Conservation (phyloP, 1,284 basidiomycete species). For the Ceratobasidium sp. region DNA sequence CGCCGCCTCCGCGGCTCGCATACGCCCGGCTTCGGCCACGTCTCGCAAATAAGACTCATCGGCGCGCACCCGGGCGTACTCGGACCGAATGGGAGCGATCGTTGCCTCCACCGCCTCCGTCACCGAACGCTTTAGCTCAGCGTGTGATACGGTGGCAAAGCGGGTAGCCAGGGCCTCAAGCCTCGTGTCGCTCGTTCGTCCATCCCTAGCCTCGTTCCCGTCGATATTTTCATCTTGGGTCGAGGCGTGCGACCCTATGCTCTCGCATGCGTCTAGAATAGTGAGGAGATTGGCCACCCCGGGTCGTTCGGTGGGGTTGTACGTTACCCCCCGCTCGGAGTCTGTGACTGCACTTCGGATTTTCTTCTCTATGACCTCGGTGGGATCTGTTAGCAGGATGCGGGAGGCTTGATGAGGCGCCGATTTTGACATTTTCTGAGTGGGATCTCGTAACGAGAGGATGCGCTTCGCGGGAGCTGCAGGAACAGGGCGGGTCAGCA, state of each 20-base stretch:
- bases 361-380: constrained; percentile 72
- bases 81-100: constrained; percentile 73
- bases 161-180: constrained; percentile 58
- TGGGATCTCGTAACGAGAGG: constrained; percentile 86
- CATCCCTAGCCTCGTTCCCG: background rate
- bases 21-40: constrained; percentile 72
- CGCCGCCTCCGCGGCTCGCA: constrained; percentile 71
- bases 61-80: constrained; percentile 70
- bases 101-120: constrained; percentile 76
- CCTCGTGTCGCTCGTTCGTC: constrained; percentile 42
- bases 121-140: constrained; percentile 77
- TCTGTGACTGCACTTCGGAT: constrained; percentile 89
- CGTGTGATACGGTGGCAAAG: constrained; percentile 70
- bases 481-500: constrained; percentile 6
- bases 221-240: background rate
- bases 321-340: constrained; percentile 75
- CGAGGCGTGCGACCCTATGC: constrained; percentile 26
- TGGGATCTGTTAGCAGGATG: constrained; percentile 84
- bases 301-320: constrained; percentile 78
- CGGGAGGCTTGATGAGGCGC: constrained; percentile 82
- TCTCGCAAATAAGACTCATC: constrained; percentile 72
- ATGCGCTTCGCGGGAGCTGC: constrained; percentile 80
- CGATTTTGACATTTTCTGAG: constrained; percentile 96
- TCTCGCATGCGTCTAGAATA: constrained; percentile 74
- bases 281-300: constrained; percentile 86